Evolutionary conservation across 2,329 filamentous ascomycete species (phyloP).

Genomic region (Aureobasidium namibiae): DNA sequence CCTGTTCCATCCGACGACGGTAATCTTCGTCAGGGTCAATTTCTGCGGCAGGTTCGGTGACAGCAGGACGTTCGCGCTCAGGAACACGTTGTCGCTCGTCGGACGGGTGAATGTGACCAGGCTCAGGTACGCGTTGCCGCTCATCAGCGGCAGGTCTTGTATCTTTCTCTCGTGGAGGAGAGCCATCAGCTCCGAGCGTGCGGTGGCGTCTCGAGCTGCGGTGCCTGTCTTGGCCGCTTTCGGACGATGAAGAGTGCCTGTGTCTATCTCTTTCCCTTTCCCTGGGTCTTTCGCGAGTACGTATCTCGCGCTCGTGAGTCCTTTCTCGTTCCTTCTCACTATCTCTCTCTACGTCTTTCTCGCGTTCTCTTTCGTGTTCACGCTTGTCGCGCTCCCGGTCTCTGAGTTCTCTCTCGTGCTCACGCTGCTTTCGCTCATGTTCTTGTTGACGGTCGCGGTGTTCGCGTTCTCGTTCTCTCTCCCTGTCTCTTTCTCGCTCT

Average conservation of each 20-base stretch:
- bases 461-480: slow-evolving; percentile 14
- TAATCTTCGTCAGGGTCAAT: slow-evolving; percentile 45
- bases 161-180: slow-evolving; percentile 12
- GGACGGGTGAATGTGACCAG: neutral
- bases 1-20: slow-evolving; percentile 39
- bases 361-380: slow-evolving; percentile 20
- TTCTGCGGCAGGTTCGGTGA: slow-evolving; percentile 20
- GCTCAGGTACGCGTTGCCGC: slow-evolving; percentile 13
- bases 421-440: slow-evolving; percentile 3
- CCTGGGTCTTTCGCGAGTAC: slow-evolving; percentile 20
- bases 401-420: slow-evolving; percentile 9
- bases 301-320: slow-evolving; percentile 12
- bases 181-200: neutral
- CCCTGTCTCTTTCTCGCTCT: slow-evolving; percentile 16
- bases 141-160: slow-evolving; percentile 5
- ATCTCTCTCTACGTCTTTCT: slow-evolving; percentile 18
- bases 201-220: slow-evolving; percentile 15
- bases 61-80: slow-evolving; percentile 19
- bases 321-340: slow-evolving; percentile 20
- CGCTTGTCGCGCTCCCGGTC: slow-evolving; percentile 12
- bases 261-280: slow-evolving; percentile 19
- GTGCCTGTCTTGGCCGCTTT: slow-evolving; percentile 7
- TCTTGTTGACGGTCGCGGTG: slow-evolving; percentile 14
- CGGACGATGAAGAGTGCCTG: slow-evolving; percentile 14
- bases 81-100: neutral